Percentiles rank a stretch among this genome's conserved stretches.
Conservation (phyloP, 345 rosid genomes). For the Gossypioides kirkii region DNA sequence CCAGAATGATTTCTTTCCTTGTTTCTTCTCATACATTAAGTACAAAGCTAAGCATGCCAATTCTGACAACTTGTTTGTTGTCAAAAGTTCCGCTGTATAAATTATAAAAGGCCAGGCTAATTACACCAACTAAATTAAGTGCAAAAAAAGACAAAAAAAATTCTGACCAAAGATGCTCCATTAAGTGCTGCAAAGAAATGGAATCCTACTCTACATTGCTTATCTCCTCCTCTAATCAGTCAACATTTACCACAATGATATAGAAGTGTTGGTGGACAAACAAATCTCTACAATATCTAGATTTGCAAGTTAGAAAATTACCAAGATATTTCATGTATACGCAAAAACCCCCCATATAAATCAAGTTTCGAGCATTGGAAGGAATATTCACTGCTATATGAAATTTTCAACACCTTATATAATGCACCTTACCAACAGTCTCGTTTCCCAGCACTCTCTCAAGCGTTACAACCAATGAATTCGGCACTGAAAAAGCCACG, state of each 20-base stretch:
- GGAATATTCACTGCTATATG: not conserved
- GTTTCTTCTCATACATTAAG: slow-evolving; percentile 97
- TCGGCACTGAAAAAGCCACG: slow-evolving; percentile 80
- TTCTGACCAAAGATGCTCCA: not conserved
- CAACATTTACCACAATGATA: not conserved
- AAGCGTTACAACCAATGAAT: slow-evolving; percentile 83
- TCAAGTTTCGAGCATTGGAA: not conserved
- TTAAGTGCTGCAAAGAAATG: not conserved
- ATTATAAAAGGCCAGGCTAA: slow-evolving; percentile 7
- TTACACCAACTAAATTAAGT: not conserved
- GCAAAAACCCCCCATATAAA: not conserved
- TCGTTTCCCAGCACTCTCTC: slow-evolving; percentile 96
- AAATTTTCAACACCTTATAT: not conserved
- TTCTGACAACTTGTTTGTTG: slow-evolving; percentile 88
- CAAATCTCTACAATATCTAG: not conserved
- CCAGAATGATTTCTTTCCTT: slow-evolving; percentile 93
- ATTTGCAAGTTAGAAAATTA: not conserved
- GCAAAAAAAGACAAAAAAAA: not conserved
- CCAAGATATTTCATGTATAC: not conserved
- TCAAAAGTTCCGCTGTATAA: slow-evolving; percentile 69
- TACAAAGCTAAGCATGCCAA: slow-evolving; percentile 93
- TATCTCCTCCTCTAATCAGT: not conserved
- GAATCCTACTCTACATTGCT: slow-evolving; percentile 1
- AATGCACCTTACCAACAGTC: slow-evolving; percentile 68
- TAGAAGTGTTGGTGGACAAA: not conserved